Evolutionary conservation across 441 rosid species (phyloP).

Genomic region (Biscutella laevigata): DNA sequence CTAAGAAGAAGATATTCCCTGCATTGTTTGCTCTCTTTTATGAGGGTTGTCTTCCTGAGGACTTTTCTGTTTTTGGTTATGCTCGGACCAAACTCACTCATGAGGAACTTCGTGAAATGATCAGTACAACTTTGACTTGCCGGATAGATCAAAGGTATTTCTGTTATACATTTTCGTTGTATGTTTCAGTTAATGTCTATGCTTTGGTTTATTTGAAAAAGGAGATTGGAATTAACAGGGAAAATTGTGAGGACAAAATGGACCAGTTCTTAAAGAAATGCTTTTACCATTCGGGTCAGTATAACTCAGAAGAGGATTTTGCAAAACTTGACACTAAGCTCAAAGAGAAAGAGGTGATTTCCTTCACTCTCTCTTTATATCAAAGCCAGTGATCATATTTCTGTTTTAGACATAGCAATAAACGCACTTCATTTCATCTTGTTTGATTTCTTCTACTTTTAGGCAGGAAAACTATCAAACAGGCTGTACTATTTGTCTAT

Average conservation of each 20-base stretch:
- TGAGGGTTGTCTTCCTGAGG: constrained; percentile 65
- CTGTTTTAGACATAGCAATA: neutral
- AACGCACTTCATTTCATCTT: neutral
- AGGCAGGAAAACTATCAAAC: constrained; percentile 67
- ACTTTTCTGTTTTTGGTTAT: constrained; percentile 69
- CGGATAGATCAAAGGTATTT: constrained; percentile 76
- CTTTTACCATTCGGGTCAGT: constrained; percentile 80
- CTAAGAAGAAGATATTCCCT: constrained; percentile 86
- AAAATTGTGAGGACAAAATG: constrained; percentile 77
- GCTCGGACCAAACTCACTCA: constrained; percentile 64
- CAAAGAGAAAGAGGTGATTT: constrained; percentile 68
- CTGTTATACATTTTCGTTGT: neutral
- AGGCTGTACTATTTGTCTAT: constrained; percentile 79
- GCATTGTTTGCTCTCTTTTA: constrained; percentile 88
- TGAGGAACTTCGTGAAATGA: constrained; percentile 68
- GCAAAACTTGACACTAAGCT: constrained; percentile 56
- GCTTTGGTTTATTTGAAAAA: neutral
- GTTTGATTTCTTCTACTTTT: constrained; percentile 7
- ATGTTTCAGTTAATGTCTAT: neutral
- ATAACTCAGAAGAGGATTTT: constrained; percentile 69
- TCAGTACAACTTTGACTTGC: constrained; percentile 76
- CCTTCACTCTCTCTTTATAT: neutral
- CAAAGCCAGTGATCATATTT: neutral
- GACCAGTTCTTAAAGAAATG: constrained; percentile 71
- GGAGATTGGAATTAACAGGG: constrained; percentile 38